Evolutionary conservation across 108 stramenopile species (phyloP).

Genomic region (Seminavis robusta): DNA sequence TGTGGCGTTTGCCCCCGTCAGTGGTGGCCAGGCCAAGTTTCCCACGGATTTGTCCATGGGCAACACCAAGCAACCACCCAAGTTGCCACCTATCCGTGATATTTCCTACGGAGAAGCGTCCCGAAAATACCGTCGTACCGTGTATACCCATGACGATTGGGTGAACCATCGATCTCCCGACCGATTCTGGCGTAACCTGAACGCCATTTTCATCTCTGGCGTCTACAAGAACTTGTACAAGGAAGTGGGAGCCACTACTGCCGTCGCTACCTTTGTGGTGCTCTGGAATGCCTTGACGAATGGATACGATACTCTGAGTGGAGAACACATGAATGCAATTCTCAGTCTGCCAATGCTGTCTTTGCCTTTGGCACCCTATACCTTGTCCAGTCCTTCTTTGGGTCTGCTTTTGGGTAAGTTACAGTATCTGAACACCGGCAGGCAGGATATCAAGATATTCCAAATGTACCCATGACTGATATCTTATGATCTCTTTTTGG

Average conservation of each 20-base stretch:
- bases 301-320: constrained; percentile 57
- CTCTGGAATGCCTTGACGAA: constrained; percentile 49
- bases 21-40: not conserved
- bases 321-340: constrained; percentile 39
- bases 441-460: not conserved
- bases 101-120: constrained; percentile 36
- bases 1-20: not conserved
- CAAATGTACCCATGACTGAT: not conserved
- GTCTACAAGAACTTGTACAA: constrained; percentile 56
- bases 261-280: constrained; percentile 43
- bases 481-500: not conserved
- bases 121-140: constrained; percentile 67
- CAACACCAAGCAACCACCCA: constrained; percentile 23
- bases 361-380: constrained; percentile 63
- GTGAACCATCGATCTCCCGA: constrained; percentile 56
- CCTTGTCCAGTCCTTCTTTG: constrained; percentile 57
- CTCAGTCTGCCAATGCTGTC: constrained; percentile 26
- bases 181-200: constrained; percentile 54
- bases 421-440: not conserved
- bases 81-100: constrained; percentile 3
- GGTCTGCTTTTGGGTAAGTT: constrained; percentile 70
- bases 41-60: not conserved
- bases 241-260: constrained; percentile 42
- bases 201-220: constrained; percentile 38
- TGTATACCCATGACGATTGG: constrained; percentile 75